Conservation (phyloP, 1,139 yeast species). For the Hemisphaericaspora subhashii region DNA sequence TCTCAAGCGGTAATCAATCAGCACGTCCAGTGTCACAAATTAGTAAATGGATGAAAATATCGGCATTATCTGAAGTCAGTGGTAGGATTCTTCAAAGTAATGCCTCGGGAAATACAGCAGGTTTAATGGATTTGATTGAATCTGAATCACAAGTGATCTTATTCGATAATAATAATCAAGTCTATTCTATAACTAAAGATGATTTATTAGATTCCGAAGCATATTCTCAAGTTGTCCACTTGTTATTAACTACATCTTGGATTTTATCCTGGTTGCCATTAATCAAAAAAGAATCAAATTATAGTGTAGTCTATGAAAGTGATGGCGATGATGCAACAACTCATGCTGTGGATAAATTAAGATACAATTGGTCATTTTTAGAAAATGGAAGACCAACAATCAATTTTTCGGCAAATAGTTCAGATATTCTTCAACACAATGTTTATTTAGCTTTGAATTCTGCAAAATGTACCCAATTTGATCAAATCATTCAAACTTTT, state of each 20-base stretch:
- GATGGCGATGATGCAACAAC: slow-evolving; percentile 15
- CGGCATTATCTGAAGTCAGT: slow-evolving; percentile 35
- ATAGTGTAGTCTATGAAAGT: slow-evolving; percentile 27
- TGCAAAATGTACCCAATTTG: slow-evolving; percentile 47
- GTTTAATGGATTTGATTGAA: slow-evolving; percentile 16
- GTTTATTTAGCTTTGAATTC: slow-evolving; percentile 37
- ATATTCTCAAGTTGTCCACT: slow-evolving; percentile 48
- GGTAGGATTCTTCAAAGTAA: slow-evolving; percentile 23
- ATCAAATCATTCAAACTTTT: slow-evolving; percentile 45
- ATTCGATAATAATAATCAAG: slow-evolving; percentile 19
- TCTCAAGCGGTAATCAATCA: neutral
- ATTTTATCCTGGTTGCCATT: slow-evolving; percentile 56
- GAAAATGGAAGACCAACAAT: slow-evolving; percentile 40
- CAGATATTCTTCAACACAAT: slow-evolving; percentile 23
- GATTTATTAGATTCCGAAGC: slow-evolving; percentile 46
- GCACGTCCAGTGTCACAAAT: slow-evolving; percentile 31
- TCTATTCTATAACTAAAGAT: slow-evolving; percentile 32
- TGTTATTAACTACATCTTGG: slow-evolving; percentile 50
- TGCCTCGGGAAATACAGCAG: slow-evolving; percentile 6
- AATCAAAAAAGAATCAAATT: slow-evolving; percentile 46
- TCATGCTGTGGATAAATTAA: slow-evolving; percentile 44
- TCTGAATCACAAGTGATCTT: slow-evolving; percentile 42
- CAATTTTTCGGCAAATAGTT: slow-evolving; percentile 21
- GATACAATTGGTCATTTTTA: slow-evolving; percentile 59
- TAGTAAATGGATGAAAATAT: slow-evolving; percentile 45